phyloP scores from a whole-genome alignment of 2,329 filamentous ascomycete species.

The Claviceps lovelessii region DNA sequence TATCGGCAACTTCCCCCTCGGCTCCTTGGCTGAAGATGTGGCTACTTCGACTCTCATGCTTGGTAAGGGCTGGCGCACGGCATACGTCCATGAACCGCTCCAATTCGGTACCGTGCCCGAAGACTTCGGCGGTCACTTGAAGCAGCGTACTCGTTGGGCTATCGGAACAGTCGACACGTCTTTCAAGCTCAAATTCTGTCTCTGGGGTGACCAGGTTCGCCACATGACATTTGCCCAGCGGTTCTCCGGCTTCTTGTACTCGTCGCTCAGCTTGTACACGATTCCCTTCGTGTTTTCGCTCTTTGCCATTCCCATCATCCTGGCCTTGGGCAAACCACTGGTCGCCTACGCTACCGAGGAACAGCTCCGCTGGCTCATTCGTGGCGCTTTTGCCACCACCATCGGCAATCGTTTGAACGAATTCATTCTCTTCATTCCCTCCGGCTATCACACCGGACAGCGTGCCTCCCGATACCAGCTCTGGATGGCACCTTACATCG shows the following conservation, averaged over 20 bases:
- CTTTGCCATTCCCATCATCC: conserved; percentile 44
- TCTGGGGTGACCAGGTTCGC: conserved; percentile 37
- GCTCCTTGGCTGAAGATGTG: conserved; percentile 46
- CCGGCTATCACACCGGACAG: conserved; percentile 45
- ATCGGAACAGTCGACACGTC: conserved; percentile 44
- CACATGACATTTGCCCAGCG: conserved; percentile 42
- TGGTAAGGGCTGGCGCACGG: conserved; percentile 47
- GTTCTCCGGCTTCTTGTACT: conserved; percentile 44
- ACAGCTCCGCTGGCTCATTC: conserved; percentile 45
- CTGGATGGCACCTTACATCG: conserved; percentile 50
- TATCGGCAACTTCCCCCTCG: conserved; percentile 47
- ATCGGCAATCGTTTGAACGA: conserved; percentile 41
- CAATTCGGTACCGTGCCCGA: conserved; percentile 47
- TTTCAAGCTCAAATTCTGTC: conserved; percentile 44
- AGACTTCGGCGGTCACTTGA: conserved; percentile 39
- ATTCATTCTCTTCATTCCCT: conserved; percentile 42
- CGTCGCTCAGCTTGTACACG: conserved; percentile 40
- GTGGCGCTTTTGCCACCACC: conserved; percentile 37
- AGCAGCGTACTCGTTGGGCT: conserved; percentile 43
- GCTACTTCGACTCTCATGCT: conserved; percentile 44
- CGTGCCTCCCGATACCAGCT: conserved; percentile 41
- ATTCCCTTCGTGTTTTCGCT: conserved; percentile 39
- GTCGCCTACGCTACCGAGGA: conserved; percentile 38
- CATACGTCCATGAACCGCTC: conserved; percentile 43
- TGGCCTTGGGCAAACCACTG: conserved; percentile 40